Evolutionary conservation across 129 eudicot species (phyloP).

Genomic region (Saussurea involucrata): DNA sequence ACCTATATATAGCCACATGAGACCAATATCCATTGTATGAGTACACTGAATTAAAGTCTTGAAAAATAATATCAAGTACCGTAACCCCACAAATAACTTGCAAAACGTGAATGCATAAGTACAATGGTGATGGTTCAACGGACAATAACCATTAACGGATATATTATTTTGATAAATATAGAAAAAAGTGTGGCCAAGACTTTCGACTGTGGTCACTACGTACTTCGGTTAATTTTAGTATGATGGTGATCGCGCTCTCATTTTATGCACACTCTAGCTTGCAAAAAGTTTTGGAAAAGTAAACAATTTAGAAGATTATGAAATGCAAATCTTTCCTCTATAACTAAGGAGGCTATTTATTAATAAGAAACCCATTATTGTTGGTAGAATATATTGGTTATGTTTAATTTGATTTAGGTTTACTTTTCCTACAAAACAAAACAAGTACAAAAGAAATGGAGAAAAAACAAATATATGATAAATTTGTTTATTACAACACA

Average conservation of each 20-base stretch:
- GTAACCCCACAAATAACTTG: background rate
- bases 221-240: background rate
- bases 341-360: too few species aligned
- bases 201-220: background rate
- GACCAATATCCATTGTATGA: background rate
- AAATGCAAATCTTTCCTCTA: background rate
- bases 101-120: background rate
- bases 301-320: background rate
- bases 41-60: background rate
- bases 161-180: background rate
- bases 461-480: background rate
- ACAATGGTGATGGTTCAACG: slow-evolving; percentile 12
- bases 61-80: background rate
- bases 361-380: background rate
- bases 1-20: background rate
- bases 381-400: background rate
- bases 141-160: background rate
- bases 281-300: background rate
- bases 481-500: too few species aligned
- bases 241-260: background rate
- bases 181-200: background rate
- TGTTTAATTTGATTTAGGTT: background rate
- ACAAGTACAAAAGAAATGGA: background rate
- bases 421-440: background rate
- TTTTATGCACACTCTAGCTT: background rate